Evolutionary conservation across 2,329 filamentous ascomycete genomes (phyloP).

Genomic region (Davidsoniella neocaledoniae): DNA sequence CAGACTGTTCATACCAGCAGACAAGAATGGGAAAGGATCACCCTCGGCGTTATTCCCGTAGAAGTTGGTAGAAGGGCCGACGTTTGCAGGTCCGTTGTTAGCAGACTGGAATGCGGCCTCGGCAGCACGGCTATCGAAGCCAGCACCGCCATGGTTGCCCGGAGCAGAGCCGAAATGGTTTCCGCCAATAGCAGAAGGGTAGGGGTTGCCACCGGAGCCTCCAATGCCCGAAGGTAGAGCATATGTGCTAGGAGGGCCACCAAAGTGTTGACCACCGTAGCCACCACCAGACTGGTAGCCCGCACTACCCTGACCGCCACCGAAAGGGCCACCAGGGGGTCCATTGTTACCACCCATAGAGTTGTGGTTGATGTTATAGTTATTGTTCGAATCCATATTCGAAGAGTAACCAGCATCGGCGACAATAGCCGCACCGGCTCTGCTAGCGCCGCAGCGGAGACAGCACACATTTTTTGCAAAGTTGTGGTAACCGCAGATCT

Average conservation of each 20-base stretch:
- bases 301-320: conserved; percentile 1
- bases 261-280: conserved; percentile 49
- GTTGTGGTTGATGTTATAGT: conserved; percentile 17
- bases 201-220: conserved; percentile 54
- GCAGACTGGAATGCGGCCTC: conserved; percentile 90
- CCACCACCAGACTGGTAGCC: conserved; percentile 44
- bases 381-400: conserved; percentile 70
- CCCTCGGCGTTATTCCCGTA: conserved; percentile 38
- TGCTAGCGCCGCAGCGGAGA: conserved; percentile 85
- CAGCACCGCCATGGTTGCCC: conserved; percentile 64
- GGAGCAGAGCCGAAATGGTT: conserved; percentile 64
- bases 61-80: conserved; percentile 50
- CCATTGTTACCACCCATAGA: conserved; percentile 37
- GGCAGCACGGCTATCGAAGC: conserved; percentile 83
- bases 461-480: conserved; percentile 99
- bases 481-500: conserved; percentile 96
- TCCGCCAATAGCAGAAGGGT: conserved; percentile 54
- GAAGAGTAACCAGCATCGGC: conserved; percentile 86
- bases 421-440: conserved; percentile 82
- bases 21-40: conserved; percentile 69
- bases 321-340: conserved; percentile 8
- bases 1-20: conserved; percentile 53
- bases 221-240: conserved; percentile 73
- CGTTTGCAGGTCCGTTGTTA: conserved; percentile 62
- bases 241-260: conserved; percentile 75